Evolutionary conservation across 2,329 filamentous ascomycete species (phyloP).

Genomic region (Dactylellina cionopaga): DNA sequence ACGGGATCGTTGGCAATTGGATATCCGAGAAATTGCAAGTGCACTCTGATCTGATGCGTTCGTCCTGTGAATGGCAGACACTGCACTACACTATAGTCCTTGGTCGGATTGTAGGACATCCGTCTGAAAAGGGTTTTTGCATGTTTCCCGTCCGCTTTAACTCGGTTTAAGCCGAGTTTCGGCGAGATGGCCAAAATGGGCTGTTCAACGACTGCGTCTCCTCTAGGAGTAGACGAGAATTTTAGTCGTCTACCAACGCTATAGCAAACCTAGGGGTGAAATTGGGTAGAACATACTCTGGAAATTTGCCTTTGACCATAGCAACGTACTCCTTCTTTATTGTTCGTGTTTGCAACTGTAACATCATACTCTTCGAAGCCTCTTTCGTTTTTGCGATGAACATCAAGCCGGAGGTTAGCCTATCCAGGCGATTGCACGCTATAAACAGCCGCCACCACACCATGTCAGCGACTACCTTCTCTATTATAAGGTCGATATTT

Average conservation of each 20-base stretch:
- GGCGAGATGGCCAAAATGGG: conserved; percentile 94
- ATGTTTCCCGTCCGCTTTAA: conserved; percentile 90
- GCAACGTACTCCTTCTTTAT: conserved; percentile 97
- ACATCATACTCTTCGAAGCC: conserved; percentile 79
- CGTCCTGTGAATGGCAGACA: conserved; percentile 92
- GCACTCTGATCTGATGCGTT: conserved; percentile 93
- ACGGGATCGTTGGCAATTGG: conserved; percentile 92
- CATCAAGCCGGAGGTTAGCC: conserved; percentile 96
- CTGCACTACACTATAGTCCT: conserved; percentile 92
- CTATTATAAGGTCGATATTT: not conserved
- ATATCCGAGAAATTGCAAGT: conserved; percentile 91
- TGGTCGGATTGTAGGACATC: conserved; percentile 86
- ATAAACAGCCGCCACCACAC: conserved; percentile 67
- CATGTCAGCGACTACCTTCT: not conserved
- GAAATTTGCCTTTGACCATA: conserved; percentile 88
- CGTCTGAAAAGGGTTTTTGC: conserved; percentile 91
- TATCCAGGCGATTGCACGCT: conserved; percentile 91
- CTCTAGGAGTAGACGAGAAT: conserved; percentile 59
- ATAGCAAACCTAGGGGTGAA: too few species aligned
- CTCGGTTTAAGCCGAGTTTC: conserved; percentile 90
- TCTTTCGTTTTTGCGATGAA: conserved; percentile 89
- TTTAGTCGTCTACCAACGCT: not conserved
- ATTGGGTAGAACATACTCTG: conserved; percentile 65
- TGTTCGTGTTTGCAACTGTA: conserved; percentile 79
- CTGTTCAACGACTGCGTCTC: conserved; percentile 89